Evolutionary conservation across 257 asterid species (phyloP).

Genomic region (Oldenlandia corymbosa): DNA sequence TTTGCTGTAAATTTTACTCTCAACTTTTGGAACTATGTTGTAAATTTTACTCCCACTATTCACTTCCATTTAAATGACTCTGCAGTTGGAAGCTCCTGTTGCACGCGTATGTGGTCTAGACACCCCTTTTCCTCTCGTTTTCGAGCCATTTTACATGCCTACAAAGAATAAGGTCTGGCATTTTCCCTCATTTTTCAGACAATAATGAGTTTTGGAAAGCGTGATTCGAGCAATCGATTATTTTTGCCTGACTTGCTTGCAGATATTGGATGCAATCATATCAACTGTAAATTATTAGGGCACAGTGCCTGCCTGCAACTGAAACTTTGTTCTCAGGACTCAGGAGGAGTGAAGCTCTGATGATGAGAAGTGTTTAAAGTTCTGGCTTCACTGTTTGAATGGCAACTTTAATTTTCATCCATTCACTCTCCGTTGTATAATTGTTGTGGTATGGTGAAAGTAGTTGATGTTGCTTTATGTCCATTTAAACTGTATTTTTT

Average conservation of each 20-base stretch:
- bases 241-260: slow-evolving; percentile 22
- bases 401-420: no score
- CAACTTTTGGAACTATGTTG: no score
- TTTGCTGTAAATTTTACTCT: no score
- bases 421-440: no score
- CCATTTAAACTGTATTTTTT: no score
- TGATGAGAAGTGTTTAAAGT: neutral
- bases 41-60: no score
- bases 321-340: neutral
- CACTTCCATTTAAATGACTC: neutral
- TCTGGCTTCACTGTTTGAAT: no score
- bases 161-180: slow-evolving; percentile 75
- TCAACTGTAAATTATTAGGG: slow-evolving; percentile 59
- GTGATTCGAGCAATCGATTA: no score
- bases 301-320: neutral
- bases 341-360: neutral
- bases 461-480: no score
- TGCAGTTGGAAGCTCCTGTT: slow-evolving; percentile 93
- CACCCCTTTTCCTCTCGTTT: slow-evolving; percentile 94
- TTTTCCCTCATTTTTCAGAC: no score
- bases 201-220: no score
- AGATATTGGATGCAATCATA: slow-evolving; percentile 91
- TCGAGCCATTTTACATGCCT: slow-evolving; percentile 88
- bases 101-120: slow-evolving; percentile 91
- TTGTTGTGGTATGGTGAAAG: no score